Conservation (phyloP, 2,329 filamentous ascomycete species). For the Alternaria sp. region DNA sequence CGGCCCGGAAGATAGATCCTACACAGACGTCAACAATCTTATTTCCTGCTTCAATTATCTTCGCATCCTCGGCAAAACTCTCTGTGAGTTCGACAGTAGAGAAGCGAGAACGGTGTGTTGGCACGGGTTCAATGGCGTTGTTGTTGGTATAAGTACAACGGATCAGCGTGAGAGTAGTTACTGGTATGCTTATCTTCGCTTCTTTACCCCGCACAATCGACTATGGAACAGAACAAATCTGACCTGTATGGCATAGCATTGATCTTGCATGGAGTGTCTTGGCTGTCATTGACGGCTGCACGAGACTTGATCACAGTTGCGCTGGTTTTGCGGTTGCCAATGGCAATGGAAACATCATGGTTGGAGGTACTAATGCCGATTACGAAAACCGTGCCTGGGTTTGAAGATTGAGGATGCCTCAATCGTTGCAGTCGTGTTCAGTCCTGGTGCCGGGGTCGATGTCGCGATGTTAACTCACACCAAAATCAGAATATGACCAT, state of each 20-base stretch:
- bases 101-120: neutral
- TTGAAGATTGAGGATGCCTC: neutral
- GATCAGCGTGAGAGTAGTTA: neutral
- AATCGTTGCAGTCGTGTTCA: neutral
- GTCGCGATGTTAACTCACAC: neutral
- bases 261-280: conserved; percentile 14
- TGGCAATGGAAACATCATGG: conserved; percentile 8
- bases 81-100: conserved; percentile 7
- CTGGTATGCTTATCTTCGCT: neutral
- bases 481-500: neutral
- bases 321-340: conserved; percentile 11
- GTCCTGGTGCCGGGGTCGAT: neutral
- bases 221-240: neutral
- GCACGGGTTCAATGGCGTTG: neutral
- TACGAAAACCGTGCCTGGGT: neutral
- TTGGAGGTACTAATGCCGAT: conserved; percentile 6
- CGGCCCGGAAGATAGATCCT: conserved; percentile 11
- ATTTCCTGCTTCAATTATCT: conserved; percentile 23
- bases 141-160: neutral
- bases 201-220: neutral
- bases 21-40: conserved; percentile 13
- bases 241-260: neutral
- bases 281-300: conserved; percentile 13
- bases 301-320: neutral
- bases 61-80: conserved; percentile 5